Evolutionary conservation across 2,329 filamentous ascomycete species (phyloP), one percentile per base, ranked within the genome.

Genomic region (Colletotrichum limetticola): DNA sequence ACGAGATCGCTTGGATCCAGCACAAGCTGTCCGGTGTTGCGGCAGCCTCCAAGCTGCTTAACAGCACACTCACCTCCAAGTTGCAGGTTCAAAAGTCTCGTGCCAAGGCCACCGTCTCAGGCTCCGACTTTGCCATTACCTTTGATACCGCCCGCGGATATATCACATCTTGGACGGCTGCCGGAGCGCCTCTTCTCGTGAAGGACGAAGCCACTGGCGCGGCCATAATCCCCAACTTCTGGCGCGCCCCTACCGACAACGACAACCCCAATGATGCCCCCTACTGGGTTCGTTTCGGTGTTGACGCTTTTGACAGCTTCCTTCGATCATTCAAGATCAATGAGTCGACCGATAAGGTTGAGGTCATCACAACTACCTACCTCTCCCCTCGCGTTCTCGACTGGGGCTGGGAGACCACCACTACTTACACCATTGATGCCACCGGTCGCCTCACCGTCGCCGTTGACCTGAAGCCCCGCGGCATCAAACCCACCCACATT

Each of bases 221-320:
- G 4, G 85, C 83, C 26, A 79, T 86, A 19, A 76, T 80, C 9
- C 85, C 88, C 1, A 83, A 85, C 6, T 89, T 93, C 80, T 93
- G 90, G 86, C 89, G 91, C 5, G 89, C 91, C 0, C 86, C 87
- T 16, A 93, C 91, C 0, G 90, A 93, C 79, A 93, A 93, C 76
- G 91, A 93, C 76, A 82, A 83, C 0, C 85, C 88, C 0, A 77
- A 81, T 19, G 87, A 89, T 12, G 84, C 88, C 4, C 86, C 85
- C 5, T 89, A 92, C 75, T 93, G 91, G 91, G 82, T 85, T 57
- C 83, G 85, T 22, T 86, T 86, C 63, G 86, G 87, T 0, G 81
- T 90, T 8, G 81, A 89, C 68, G 77, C 77, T 2, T 78, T 89
- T 32, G 85, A 84, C 2, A 84, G 82, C 49, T 85, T 87, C 57